phyloP scores from a whole-genome alignment of 148 eudicot species.

The Camellia sinensis region DNA sequence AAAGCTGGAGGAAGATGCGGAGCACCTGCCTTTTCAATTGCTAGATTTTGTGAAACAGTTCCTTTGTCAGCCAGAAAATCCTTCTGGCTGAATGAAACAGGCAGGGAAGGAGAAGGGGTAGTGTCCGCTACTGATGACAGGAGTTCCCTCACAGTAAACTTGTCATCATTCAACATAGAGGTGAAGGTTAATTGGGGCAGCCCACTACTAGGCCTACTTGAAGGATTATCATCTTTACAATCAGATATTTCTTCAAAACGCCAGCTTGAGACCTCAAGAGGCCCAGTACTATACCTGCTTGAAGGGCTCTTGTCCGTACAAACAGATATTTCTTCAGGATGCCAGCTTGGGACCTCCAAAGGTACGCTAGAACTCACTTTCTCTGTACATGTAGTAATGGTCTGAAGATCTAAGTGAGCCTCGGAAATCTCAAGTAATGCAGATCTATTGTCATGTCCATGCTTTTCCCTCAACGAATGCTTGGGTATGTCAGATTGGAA shows the following conservation, averaged over 20 bases:
- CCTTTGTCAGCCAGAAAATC: slow-evolving; percentile 4
- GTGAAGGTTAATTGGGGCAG: slow-evolving; percentile 32
- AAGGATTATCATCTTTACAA: slow-evolving; percentile 30
- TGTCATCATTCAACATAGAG: slow-evolving; percentile 48
- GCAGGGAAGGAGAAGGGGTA: neutral
- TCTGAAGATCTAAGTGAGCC: slow-evolving; percentile 27
- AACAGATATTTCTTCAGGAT: slow-evolving; percentile 22
- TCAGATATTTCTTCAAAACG: slow-evolving; percentile 27
- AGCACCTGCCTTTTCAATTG: slow-evolving; percentile 35
- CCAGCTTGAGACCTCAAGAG: slow-evolving; percentile 20
- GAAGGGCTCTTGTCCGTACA: slow-evolving; percentile 28
- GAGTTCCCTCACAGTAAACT: slow-evolving; percentile 73
- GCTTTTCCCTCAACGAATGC: slow-evolving; percentile 18
- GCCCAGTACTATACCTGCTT: slow-evolving; percentile 26
- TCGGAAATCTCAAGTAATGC: slow-evolving; percentile 26
- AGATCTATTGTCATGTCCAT: slow-evolving; percentile 28
- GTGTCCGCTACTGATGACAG: slow-evolving; percentile 28
- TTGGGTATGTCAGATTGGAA: slow-evolving; percentile 36
- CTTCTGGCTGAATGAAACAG: slow-evolving; percentile 16
- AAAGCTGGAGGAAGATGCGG: slow-evolving; percentile 36
- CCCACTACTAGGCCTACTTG: slow-evolving; percentile 31
- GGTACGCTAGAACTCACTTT: slow-evolving; percentile 20
- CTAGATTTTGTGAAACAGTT: slow-evolving; percentile 26
- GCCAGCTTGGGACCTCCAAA: slow-evolving; percentile 12
- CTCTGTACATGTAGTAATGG: slow-evolving; percentile 23